These are phyloP conservation scores for Tuber magnatum DNA, from an alignment of 495 filamentous ascomycete species.

Conservation along the genomic window DNA sequence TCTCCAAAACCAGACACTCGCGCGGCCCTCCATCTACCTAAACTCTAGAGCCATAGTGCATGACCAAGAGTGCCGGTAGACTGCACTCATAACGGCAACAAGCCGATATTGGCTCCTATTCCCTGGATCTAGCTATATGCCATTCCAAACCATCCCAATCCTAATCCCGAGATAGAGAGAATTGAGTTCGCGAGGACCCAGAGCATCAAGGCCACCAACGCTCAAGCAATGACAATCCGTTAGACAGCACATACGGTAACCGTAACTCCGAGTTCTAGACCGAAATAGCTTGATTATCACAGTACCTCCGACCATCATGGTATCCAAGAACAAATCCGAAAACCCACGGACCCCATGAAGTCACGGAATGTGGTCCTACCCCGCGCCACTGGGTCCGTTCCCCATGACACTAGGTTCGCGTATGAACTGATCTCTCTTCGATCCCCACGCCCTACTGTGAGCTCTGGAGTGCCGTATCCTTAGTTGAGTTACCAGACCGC, in stretches of 20 bases:
- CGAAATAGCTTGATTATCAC: not conserved
- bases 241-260: not conserved
- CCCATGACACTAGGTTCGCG: not conserved
- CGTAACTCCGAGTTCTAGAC: not conserved
- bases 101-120: not conserved
- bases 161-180: not conserved
- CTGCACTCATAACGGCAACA: not conserved
- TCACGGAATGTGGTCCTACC: not conserved
- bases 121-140: not conserved
- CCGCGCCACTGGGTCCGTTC: not conserved
- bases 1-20: not conserved
- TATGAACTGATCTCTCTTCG: not conserved
- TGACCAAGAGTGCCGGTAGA: not conserved
- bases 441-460: not conserved
- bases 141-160: not conserved
- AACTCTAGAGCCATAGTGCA: not conserved
- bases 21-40: not conserved
- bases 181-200: not conserved
- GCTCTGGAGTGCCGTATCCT: not conserved
- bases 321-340: not conserved
- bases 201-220: not conserved
- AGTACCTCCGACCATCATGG: not conserved
- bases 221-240: not conserved
- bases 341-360: not conserved
- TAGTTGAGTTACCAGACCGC: not conserved